Conservation (phyloP, 1,284 basidiomycete species). For the Ustilago nuda region DNA sequence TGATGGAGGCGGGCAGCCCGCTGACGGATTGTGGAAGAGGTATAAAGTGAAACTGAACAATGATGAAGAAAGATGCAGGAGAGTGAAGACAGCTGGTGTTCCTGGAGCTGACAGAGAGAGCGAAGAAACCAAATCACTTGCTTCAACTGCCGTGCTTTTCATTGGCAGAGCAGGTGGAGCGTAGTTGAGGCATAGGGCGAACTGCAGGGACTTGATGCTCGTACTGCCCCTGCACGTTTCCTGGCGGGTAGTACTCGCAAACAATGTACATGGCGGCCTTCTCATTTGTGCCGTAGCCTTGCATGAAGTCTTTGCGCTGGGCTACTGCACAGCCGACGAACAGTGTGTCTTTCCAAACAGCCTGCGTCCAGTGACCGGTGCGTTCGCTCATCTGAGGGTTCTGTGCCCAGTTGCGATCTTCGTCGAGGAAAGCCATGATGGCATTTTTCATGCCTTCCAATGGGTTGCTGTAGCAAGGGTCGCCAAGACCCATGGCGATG, state of each 20-base stretch:
- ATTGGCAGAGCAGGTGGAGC: conserved; percentile 44
- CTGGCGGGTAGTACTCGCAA: conserved; percentile 49
- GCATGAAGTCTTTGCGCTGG: conserved; percentile 33
- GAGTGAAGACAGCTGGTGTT: too few relatives aligned
- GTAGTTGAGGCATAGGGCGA: conserved; percentile 22
- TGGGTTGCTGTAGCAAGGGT: conserved; percentile 41
- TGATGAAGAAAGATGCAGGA: neutral
- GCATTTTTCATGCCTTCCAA: conserved; percentile 40
- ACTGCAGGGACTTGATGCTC: conserved; percentile 24
- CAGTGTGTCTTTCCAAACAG: conserved; percentile 40
- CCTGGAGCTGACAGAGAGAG: neutral
- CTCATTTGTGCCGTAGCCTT: conserved; percentile 8
- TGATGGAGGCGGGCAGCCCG: neutral
- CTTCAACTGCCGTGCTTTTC: conserved; percentile 32
- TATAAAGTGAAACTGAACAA: neutral
- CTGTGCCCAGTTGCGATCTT: conserved; percentile 43
- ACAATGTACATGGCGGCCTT: conserved; percentile 36
- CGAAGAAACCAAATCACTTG: neutral
- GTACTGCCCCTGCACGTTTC: conserved; percentile 32
- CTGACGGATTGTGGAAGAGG: neutral
- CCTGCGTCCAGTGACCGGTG: conserved; percentile 41
- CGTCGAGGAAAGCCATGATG: conserved; percentile 46
- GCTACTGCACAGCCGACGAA: conserved; percentile 39
- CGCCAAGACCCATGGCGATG: conserved; percentile 42
- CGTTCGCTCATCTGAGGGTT: conserved; percentile 13